Evolutionary conservation across 2,329 filamentous ascomycete species (phyloP), one percentile per base, ranked within the genome.

Genomic region (Pleomassaria siparia): DNA sequence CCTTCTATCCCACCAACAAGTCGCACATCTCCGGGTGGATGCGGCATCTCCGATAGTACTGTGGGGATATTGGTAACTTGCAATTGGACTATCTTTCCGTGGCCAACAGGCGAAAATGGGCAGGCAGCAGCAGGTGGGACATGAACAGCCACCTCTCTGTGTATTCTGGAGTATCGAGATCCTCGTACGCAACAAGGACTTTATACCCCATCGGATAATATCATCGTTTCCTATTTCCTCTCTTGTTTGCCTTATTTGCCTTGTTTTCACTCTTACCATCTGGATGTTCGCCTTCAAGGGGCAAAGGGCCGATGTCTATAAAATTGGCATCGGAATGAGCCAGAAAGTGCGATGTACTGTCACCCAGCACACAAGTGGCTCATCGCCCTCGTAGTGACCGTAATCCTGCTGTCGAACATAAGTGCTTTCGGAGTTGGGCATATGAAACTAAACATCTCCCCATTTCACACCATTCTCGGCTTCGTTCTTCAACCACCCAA

Each of bases 401-500:
- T 18, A 6, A 20, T 16, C 12, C n/a, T 7, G 21, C 42, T 44
- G 2, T 21, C 30, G 15, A 13, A 10, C 5, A 15, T 15, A n/a
- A 44, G 20, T 32, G 37, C 3, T 11, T 29, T 28, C 18, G 42
- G 42, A 4, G 33, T 37, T n/a, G 24, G 6, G 41, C 41, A 43
- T 21, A 43, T n/a, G 7, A 46, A 16, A 15, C 26, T 30, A 29
- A n/a, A 18, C 44, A 36, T 47, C 26, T 2, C 37, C 35, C 44
- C 39, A 47, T 12, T 16, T 3, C n/a, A 32, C 29, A 11, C 15
- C 22, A 22, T 29, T 37, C 13, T 36, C 20, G 2, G 29, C 35
- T 20, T 18, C 36, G 21, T 47, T 47, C 20, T 47, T 47, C 28
- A 47, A 42, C 37, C 44, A 47, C 15, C 13, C 39, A 24, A 47